Evolutionary conservation across 2,329 filamentous ascomycete genomes (phyloP).

Genomic region (Passalora sequoiae): DNA sequence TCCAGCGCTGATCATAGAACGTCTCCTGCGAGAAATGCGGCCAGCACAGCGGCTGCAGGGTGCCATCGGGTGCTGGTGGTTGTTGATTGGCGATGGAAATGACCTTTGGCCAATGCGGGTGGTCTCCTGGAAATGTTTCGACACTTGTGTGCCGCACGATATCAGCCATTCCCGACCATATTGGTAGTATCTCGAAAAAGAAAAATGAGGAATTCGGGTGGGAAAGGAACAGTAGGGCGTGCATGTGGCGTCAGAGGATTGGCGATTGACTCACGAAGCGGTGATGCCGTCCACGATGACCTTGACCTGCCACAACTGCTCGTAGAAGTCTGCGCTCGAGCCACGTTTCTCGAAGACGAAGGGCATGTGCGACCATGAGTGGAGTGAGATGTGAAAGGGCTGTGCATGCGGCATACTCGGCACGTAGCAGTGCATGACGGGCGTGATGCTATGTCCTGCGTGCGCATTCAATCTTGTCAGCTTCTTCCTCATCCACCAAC

Average conservation of each 20-base stretch:
- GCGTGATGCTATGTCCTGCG: too few species aligned
- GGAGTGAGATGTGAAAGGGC: constrained; percentile 67
- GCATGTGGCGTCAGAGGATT: too few species aligned
- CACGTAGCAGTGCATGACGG: neutral
- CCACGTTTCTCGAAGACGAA: constrained; percentile 10
- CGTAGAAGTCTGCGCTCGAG: neutral
- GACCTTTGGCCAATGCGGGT: constrained; percentile 50
- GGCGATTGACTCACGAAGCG: too few species aligned
- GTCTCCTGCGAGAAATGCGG: constrained; percentile 66
- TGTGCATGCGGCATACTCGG: neutral
- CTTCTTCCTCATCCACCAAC: too few species aligned
- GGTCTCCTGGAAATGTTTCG: too few species aligned
- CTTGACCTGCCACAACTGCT: constrained; percentile 46
- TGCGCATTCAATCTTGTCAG: too few species aligned
- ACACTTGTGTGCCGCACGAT: too few species aligned
- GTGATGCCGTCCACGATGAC: constrained; percentile 67
- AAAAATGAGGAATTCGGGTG: too few species aligned
- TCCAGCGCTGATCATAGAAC: constrained; percentile 66
- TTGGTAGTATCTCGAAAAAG: too few species aligned
- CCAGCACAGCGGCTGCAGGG: constrained; percentile 57
- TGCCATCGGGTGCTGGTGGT: neutral
- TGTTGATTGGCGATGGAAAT: constrained; percentile 9
- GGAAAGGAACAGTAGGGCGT: too few species aligned
- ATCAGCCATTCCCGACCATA: too few species aligned
- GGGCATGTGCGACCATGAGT: constrained; percentile 62